These are phyloP conservation scores for Peronospora farinosa DNA, from an alignment of 352 stramenopile species.

Conservation along the genomic window DNA sequence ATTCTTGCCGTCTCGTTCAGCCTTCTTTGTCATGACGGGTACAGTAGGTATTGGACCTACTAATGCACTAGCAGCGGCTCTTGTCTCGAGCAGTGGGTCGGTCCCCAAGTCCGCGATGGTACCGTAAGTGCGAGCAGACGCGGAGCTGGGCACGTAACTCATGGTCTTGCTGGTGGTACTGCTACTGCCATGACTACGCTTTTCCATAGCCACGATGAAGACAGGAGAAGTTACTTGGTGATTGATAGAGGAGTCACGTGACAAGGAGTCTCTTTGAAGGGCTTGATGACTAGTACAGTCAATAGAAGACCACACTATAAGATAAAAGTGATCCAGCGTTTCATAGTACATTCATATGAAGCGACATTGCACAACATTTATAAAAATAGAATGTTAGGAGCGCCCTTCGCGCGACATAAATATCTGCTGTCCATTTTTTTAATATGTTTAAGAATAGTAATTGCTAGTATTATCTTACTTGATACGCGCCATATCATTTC, in stretches of 20 bases:
- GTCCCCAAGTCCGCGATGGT: constrained; percentile 34
- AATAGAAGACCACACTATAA: constrained; percentile 9
- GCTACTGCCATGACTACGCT: constrained; percentile 32
- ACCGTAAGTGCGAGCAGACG: constrained; percentile 29
- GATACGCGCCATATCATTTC: too few species aligned
- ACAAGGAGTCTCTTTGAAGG: not conserved
- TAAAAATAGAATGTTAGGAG: not conserved
- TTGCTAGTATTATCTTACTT: too few species aligned
- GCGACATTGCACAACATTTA: constrained; percentile 4
- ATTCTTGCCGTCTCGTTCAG: constrained; percentile 34
- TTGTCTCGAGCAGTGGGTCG: constrained; percentile 8
- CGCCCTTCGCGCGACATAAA: not conserved
- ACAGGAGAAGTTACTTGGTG: not conserved
- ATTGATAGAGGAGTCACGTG: constrained; percentile 19
- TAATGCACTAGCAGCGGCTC: constrained; percentile 15
- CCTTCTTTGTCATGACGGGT: constrained; percentile 16
- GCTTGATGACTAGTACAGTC: constrained; percentile 7
- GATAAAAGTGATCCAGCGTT: constrained; percentile 9
- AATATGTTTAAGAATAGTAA: too few species aligned
- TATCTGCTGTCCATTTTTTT: too few species aligned
- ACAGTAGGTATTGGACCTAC: constrained; percentile 21
- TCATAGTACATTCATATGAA: not conserved
- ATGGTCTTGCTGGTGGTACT: constrained; percentile 23
- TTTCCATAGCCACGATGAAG: constrained; percentile 25
- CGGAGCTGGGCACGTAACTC: constrained; percentile 16